Evolutionary conservation across 768 basidiomycete species (phyloP), one percentile per base, ranked within the genome.

Genomic region (Suillus decipiens): DNA sequence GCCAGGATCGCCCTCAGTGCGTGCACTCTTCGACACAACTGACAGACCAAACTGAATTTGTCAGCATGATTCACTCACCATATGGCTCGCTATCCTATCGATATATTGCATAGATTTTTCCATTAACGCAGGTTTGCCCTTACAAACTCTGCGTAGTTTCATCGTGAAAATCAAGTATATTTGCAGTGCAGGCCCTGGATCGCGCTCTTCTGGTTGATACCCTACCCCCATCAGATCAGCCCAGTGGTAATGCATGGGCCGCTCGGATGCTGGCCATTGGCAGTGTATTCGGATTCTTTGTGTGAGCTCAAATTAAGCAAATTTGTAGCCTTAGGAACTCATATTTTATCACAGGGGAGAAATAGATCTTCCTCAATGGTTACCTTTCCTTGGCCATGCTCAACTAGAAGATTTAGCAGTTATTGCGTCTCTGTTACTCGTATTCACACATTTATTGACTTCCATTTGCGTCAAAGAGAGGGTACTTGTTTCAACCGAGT

Each of bases 171-270:
- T 14, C 19, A 24, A 59, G 63, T 70, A 22, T 60, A 39, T 24
- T 57, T 36, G 36, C 59, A 89, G 94, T 96, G 2, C 90, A 91
- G 80, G 93, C 95, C 0, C 86, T 94, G 22, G 94, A 97, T 73
- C 90, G 96, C 55, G 93, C 95, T 0, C 82, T 97, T 11, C 79
- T 98, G 9, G 93, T 99, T 0, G 96, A 99, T 71, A 90, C 84
- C 0, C 75, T 96, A 5, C 89, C 94, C 0, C 78, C 90, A 0
- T 72, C 83, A 1, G 80, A 86, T 31, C 96, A 99, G 73, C 87
- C 95, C 7, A 79, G 84, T 10, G 95, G 92, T 1, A 97, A 96
- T 71, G 96, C 96, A 0, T 99, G 96, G 96, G 96, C 94, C 0
- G 93, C 92, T 0, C 80, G 90, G n/a, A 96, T 97, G 93, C 78